Evolutionary conservation across 108 stramenopile genomes (phyloP).

Genomic region (Asterionellopsis glacialis): DNA sequence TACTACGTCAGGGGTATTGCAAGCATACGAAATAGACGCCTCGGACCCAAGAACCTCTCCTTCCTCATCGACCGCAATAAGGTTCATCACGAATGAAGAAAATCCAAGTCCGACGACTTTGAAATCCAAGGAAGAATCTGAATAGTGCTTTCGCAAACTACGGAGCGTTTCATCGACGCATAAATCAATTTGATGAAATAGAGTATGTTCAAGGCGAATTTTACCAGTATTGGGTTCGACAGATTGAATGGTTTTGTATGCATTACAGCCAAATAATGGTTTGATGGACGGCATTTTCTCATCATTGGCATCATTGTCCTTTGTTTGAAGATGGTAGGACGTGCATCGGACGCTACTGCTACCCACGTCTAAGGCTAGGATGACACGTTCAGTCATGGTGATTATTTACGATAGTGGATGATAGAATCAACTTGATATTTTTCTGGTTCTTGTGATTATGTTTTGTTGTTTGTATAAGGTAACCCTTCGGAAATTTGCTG

Average conservation of each 20-base stretch:
- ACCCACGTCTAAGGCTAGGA: slow-evolving; percentile 71
- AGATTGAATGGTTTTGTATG: slow-evolving; percentile 17
- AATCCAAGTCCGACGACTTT: slow-evolving; percentile 64
- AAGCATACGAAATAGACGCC: slow-evolving; percentile 71
- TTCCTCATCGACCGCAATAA: slow-evolving; percentile 47
- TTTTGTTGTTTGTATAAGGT: too few relatives aligned
- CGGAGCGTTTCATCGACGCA: slow-evolving; percentile 50
- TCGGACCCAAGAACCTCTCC: slow-evolving; percentile 42
- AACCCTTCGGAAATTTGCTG: too few relatives aligned
- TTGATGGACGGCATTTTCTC: slow-evolving; percentile 4
- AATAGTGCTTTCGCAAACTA: slow-evolving; percentile 13
- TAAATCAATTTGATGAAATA: slow-evolving; percentile 48
- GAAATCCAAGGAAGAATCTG: slow-evolving; percentile 7
- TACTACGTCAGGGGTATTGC: slow-evolving; percentile 54
- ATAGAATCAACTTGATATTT: too few relatives aligned
- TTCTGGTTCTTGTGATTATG: too few relatives aligned
- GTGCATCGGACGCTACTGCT: slow-evolving; percentile 51
- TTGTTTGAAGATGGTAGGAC: slow-evolving; percentile 10
- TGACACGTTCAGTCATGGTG: slow-evolving; percentile 22
- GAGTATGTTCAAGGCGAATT: slow-evolving; percentile 19
- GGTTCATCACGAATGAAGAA: slow-evolving; percentile 83
- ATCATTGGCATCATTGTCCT: neutral
- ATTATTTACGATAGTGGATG: neutral
- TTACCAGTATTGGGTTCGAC: slow-evolving; percentile 51
- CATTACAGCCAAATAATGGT: slow-evolving; percentile 17